Evolutionary conservation across 805 yeast genomes (phyloP).

Genomic region (Pichia thaimueangensis): DNA sequence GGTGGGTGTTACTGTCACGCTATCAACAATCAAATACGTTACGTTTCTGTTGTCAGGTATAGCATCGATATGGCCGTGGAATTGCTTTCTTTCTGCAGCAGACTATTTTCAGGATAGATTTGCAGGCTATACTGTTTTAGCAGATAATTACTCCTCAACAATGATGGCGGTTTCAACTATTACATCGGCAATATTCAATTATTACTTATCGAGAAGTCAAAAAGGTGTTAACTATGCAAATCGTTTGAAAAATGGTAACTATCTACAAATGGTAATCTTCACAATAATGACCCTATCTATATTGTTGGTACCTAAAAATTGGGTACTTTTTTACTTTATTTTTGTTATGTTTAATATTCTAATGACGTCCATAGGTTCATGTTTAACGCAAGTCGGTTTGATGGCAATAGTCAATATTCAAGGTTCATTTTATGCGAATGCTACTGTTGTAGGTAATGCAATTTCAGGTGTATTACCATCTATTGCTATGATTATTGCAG

Average conservation of each 20-base stretch:
- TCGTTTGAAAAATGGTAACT: slow-evolving; percentile 57
- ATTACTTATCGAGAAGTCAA: slow-evolving; percentile 61
- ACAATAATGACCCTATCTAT: slow-evolving; percentile 49
- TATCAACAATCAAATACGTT: slow-evolving; percentile 36
- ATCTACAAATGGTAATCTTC: slow-evolving; percentile 53
- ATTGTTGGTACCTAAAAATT: slow-evolving; percentile 29
- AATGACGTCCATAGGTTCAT: slow-evolving; percentile 66
- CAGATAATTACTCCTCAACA: slow-evolving; percentile 63
- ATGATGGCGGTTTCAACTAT: slow-evolving; percentile 85
- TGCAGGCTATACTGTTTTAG: slow-evolving; percentile 39
- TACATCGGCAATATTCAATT: slow-evolving; percentile 53
- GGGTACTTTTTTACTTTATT: slow-evolving; percentile 36
- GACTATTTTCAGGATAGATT: slow-evolving; percentile 69
- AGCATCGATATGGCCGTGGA: slow-evolving; percentile 95
- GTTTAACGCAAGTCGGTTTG: slow-evolving; percentile 82
- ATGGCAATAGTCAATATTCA: slow-evolving; percentile 78
- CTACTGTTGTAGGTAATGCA: slow-evolving; percentile 92
- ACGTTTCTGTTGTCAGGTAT: slow-evolving; percentile 68
- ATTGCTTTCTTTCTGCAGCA: slow-evolving; percentile 80
- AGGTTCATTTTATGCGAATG: slow-evolving; percentile 71
- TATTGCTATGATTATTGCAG: slow-evolving; percentile 53
- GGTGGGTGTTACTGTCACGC: slow-evolving; percentile 13
- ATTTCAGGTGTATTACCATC: slow-evolving; percentile 92
- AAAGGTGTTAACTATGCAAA: slow-evolving; percentile 47
- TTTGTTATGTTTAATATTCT: slow-evolving; percentile 58